phyloP scores from a whole-genome alignment of 1,139 yeast genomes.

The Candida frijolesensis region DNA sequence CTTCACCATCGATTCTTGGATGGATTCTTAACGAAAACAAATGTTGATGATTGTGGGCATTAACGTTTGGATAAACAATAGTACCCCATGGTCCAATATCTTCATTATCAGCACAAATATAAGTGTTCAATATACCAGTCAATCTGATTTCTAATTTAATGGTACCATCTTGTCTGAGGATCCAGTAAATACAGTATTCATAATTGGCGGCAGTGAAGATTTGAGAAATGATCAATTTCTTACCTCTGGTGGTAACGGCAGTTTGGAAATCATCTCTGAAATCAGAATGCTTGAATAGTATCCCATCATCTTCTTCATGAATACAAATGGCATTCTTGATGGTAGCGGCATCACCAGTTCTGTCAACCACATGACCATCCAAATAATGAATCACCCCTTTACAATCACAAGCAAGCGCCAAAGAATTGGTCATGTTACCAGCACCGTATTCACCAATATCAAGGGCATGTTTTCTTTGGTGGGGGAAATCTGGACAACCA shows the following conservation, averaged over 20 bases:
- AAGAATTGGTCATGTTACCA: slow-evolving; percentile 80
- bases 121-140: slow-evolving; percentile 81
- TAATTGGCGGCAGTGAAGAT: slow-evolving; percentile 85
- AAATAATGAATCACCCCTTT: slow-evolving; percentile 81
- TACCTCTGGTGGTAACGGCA: slow-evolving; percentile 73
- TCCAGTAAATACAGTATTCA: slow-evolving; percentile 84
- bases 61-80: slow-evolving; percentile 74
- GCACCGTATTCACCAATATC: slow-evolving; percentile 90
- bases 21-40: slow-evolving; percentile 77
- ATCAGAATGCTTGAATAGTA: slow-evolving; percentile 79
- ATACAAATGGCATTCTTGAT: slow-evolving; percentile 78
- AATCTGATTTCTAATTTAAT: slow-evolving; percentile 76
- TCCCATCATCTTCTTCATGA: slow-evolving; percentile 83
- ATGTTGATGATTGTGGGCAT: slow-evolving; percentile 87
- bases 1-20: slow-evolving; percentile 80
- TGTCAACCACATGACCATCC: slow-evolving; percentile 72
- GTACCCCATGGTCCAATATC: slow-evolving; percentile 78
- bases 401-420: slow-evolving; percentile 80
- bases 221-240: slow-evolving; percentile 72
- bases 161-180: slow-evolving; percentile 80
- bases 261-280: slow-evolving; percentile 81
- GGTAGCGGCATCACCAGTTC: slow-evolving; percentile 67
- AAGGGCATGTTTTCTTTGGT: slow-evolving; percentile 90
- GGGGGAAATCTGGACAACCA: slow-evolving; percentile 88
- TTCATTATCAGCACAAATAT: slow-evolving; percentile 62